Evolutionary conservation across 345 rosid species (phyloP), one percentile per base, ranked within the genome.

Genomic region (Eucalyptus sideroxylon): DNA sequence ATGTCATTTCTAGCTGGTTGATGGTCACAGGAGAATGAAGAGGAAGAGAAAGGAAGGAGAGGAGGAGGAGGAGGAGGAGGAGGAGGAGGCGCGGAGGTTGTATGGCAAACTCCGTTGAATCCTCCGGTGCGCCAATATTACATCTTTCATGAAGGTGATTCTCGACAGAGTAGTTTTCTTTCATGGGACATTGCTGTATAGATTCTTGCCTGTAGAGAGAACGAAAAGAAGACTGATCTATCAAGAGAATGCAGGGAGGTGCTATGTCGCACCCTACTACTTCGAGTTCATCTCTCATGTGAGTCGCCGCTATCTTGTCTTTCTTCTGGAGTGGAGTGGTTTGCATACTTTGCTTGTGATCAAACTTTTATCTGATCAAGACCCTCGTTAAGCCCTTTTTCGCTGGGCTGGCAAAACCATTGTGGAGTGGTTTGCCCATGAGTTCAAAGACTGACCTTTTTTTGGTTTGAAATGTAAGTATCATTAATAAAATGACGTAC

Each of bases 231-330:
- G 26, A 37, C 11, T 72, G 82, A 72, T 72, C 24, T 72, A 19
- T 37, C 23, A 72, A 72, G 82, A 72, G 82, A 34, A 34, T 92
- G 87, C 92, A 97, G 99, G 98, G 92, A 93, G 96, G 89, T 97
- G 98, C 93, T 96, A 94, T 85, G 99, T 96, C 88, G 94, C 92
- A 88, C 98, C 99, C 6, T 97, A 97, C 94, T 92, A 93, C 95
- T 96, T 96, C 92, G 98, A 97, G 94, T 97, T 98, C 95, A 92
- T 97, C 89, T 94, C 96, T 91, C 98, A 96, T 93, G 98, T 98
- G 86, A 89, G 96, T 91, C 85, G 24, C 40, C 45, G 77, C 27
- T 83, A 67, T 87, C 65, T 56, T 42, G 87, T 6, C 42, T 26
- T 21, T 45, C 47, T 26, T 83, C 87, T 60, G 23, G 19, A 37